Percentiles rank a stretch among this genome's conserved stretches.
Evolutionary conservation across 108 stramenopile genomes (phyloP).

Genomic region (Mayamaea pseudoterrestris): DNA sequence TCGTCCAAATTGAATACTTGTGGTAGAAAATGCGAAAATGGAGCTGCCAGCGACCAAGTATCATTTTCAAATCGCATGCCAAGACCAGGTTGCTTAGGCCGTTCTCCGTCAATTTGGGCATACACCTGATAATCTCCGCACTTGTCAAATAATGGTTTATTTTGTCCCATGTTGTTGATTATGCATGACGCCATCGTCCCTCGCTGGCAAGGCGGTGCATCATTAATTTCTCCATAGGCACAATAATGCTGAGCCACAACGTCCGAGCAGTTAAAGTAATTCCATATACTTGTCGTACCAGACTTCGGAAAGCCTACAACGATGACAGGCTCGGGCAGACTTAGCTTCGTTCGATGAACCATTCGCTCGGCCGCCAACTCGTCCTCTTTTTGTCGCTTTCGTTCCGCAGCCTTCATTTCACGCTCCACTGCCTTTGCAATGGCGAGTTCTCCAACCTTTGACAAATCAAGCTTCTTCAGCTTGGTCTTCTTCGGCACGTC

Average conservation of each 20-base stretch:
- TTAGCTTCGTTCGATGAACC: too few relatives aligned
- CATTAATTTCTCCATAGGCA: too few relatives aligned
- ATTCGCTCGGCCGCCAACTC: too few relatives aligned
- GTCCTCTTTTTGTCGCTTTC: too few relatives aligned
- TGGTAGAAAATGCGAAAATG: constrained; percentile 18
- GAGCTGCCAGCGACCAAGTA: too few relatives aligned
- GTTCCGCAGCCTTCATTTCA: too few relatives aligned
- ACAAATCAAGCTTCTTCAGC: too few relatives aligned
- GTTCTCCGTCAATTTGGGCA: constrained; percentile 20
- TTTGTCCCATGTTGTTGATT: constrained; percentile 1
- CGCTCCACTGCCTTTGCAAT: too few relatives aligned
- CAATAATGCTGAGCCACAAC: constrained; percentile 14
- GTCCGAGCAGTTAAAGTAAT: constrained; percentile 16
- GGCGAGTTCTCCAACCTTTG: too few relatives aligned
- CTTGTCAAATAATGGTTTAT: not conserved
- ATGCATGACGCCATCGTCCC: constrained; percentile 1
- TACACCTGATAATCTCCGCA: constrained; percentile 11
- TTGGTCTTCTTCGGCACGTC: too few relatives aligned
- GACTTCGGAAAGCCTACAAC: constrained; percentile 22
- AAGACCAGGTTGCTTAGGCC: too few relatives aligned
- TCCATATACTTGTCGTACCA: constrained; percentile 11
- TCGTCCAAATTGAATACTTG: constrained; percentile 15
- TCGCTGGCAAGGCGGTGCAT: constrained; percentile 6
- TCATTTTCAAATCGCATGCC: too few relatives aligned
- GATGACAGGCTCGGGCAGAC: constrained; percentile 6